Percentiles rank a stretch among this genome's conserved stretches.
Evolutionary conservation across 371 early-diverging fungal genomes (phyloP).

Genomic region (Mucor lusitanicus): DNA sequence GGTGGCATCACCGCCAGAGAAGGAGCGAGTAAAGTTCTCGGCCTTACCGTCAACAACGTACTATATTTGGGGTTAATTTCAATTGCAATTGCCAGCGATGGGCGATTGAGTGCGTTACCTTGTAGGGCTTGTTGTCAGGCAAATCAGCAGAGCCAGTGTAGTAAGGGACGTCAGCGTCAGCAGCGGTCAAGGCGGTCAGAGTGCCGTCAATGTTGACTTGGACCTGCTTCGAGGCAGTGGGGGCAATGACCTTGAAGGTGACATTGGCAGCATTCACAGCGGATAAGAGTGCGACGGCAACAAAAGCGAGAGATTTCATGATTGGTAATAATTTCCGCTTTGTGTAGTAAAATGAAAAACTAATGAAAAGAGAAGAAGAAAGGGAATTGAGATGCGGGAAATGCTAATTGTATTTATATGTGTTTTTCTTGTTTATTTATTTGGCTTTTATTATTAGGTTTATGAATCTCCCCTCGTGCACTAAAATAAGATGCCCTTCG

Average conservation of each 20-base stretch:
- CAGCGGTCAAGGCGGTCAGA: constrained; percentile 30
- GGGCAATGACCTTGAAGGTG: constrained; percentile 56
- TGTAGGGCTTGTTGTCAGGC: constrained; percentile 39
- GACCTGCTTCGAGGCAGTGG: constrained; percentile 35
- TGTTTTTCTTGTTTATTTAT: not conserved
- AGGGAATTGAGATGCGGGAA: constrained; percentile 3
- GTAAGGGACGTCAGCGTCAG: constrained; percentile 51
- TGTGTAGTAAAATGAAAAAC: constrained; percentile 4
- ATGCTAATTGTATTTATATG: constrained; percentile 5
- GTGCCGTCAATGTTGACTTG: constrained; percentile 50
- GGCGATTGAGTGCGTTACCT: constrained; percentile 21
- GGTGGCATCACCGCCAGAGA: constrained; percentile 42
- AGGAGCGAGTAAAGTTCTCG: constrained; percentile 49
- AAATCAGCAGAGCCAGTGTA: constrained; percentile 52
- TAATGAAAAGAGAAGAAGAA: constrained; percentile 6
- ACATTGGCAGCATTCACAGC: constrained; percentile 26
- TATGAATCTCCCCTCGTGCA: constrained; percentile 2
- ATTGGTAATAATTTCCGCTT: not conserved
- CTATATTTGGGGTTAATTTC: constrained; percentile 10
- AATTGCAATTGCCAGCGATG: not conserved
- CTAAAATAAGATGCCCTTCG: not conserved
- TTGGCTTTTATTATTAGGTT: not conserved
- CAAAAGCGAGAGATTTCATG: constrained; percentile 32
- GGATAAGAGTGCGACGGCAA: constrained; percentile 21
- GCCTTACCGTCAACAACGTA: constrained; percentile 49